Conservation (phyloP, 345 rosid species). For the Syzygium jambos region DNA sequence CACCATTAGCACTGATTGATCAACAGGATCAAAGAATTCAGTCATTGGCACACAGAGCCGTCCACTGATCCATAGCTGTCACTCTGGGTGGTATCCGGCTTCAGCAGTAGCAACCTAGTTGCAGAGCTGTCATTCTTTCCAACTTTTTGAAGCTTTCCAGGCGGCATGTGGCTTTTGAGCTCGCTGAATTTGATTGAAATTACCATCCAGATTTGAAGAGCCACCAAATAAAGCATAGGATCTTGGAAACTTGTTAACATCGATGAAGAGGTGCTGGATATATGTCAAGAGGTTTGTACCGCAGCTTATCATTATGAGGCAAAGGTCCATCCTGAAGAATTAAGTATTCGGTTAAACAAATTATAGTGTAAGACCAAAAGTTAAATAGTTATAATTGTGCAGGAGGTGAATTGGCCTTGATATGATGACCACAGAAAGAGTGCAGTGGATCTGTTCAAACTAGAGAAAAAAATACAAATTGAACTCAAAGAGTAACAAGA, state of each 20-base stretch:
- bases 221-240: background rate
- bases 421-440: background rate
- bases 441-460: background rate
- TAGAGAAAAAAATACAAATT: background rate
- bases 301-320: conserved; percentile 54
- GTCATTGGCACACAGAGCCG: background rate
- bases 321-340: conserved; percentile 57
- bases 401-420: background rate
- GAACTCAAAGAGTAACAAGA: background rate
- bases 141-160: background rate
- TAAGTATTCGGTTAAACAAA: background rate
- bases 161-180: background rate
- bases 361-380: background rate
- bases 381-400: background rate
- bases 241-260: conserved; percentile 13
- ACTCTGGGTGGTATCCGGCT: background rate
- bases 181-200: background rate
- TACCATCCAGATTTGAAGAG: background rate
- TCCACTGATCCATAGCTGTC: background rate
- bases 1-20: background rate
- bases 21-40: background rate
- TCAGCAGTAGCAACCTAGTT: background rate
- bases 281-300: conserved; percentile 67
- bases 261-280: conserved; percentile 81
- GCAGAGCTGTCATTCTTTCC: background rate